Conservation (phyloP, 257 asterid species). For the Fraxinus excelsior region DNA sequence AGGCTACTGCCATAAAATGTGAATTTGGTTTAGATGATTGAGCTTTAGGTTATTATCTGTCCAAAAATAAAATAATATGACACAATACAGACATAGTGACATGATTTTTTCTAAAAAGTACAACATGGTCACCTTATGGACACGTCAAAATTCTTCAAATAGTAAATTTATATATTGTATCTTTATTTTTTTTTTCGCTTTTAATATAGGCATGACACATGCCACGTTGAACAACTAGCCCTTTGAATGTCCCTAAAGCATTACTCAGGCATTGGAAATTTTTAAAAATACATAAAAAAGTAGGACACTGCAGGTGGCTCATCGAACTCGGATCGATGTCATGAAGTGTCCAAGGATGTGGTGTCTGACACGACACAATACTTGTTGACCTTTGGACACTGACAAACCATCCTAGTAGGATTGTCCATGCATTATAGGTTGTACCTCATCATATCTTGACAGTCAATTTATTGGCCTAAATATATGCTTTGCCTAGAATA, state of each 20-base stretch:
- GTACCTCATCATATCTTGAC: neutral
- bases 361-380: neutral
- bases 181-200: no score
- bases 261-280: no score
- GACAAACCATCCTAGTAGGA: neutral
- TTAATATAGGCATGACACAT: no score
- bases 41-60: neutral
- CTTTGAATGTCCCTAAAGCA: no score
- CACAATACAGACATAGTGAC: neutral
- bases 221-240: no score
- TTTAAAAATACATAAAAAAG: no score
- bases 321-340: no score
- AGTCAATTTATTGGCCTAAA: neutral
- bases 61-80: neutral
- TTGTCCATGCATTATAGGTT: constrained; percentile 11
- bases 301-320: no score
- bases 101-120: neutral
- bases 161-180: no score
- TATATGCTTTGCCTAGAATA: constrained; percentile 5
- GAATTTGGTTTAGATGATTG: constrained; percentile 5
- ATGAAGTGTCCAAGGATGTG: no score
- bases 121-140: neutral
- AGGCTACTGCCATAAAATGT: neutral
- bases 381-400: neutral
- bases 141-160: no score